Evolutionary conservation across 2,329 filamentous ascomycete species (phyloP).

Genomic region (Clonostachys solani): DNA sequence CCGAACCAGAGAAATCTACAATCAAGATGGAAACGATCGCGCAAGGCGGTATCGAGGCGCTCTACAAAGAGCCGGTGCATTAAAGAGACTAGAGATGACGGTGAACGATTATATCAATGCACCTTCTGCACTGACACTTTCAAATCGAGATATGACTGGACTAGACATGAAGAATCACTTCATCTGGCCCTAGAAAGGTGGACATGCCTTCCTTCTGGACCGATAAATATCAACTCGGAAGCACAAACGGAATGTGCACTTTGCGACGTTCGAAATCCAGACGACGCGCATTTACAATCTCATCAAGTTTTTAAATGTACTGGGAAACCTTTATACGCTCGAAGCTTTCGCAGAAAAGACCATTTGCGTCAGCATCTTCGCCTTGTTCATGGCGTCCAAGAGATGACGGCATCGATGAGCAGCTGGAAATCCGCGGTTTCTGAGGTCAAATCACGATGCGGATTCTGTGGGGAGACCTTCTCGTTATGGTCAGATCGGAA

Average conservation of each 20-base stretch:
- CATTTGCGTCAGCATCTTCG: conserved; percentile 22
- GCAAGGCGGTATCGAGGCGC: background rate
- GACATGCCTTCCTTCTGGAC: conserved; percentile 36
- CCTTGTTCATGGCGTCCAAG: conserved; percentile 20
- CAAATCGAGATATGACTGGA: conserved; percentile 5
- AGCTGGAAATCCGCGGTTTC: conserved; percentile 17
- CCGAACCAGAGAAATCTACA: too few species aligned
- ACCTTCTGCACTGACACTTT: conserved; percentile 2
- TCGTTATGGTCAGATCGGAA: conserved; percentile 16
- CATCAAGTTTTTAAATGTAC: too few species aligned
- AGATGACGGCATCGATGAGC: conserved; percentile 32
- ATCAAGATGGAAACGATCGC: conserved; percentile 4
- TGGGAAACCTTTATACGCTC: too few species aligned
- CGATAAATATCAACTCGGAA: conserved; percentile 6
- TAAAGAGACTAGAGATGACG: too few species aligned
- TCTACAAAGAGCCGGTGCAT: too few species aligned
- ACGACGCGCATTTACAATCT: conserved; percentile 11
- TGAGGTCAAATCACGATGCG: conserved; percentile 17
- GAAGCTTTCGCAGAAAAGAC: conserved; percentile 19
- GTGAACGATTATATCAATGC: too few species aligned
- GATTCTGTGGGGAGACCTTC: conserved; percentile 16
- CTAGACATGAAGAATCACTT: conserved; percentile 44
- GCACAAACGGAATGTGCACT: conserved; percentile 15
- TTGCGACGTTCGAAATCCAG: conserved; percentile 12
- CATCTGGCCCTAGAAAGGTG: conserved; percentile 37